These are phyloP conservation scores for Mortierella sp. DNA, from an alignment of 371 early-diverging fungal species.

Conservation along the genomic window DNA sequence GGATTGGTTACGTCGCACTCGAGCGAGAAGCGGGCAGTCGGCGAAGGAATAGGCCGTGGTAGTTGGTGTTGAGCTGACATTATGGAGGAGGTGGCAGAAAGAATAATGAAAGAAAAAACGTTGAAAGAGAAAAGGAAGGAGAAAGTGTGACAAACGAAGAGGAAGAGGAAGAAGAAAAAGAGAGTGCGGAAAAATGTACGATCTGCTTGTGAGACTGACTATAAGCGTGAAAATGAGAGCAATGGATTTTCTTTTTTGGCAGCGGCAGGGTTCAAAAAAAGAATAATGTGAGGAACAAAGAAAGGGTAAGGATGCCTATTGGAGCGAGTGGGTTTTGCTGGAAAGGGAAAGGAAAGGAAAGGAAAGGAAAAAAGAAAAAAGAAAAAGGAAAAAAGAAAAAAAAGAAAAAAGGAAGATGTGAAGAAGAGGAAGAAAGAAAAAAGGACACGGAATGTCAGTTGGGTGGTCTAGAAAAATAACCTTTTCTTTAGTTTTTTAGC, in stretches of 20 bases:
- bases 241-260: too few species aligned
- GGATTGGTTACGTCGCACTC: background rate
- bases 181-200: background rate
- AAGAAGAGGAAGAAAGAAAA: background rate
- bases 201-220: background rate
- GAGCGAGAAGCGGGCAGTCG: background rate
- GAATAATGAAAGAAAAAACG: background rate
- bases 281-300: too few species aligned
- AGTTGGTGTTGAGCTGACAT: background rate
- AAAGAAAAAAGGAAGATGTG: background rate
- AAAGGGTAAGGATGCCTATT: too few species aligned
- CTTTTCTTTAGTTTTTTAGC: background rate
- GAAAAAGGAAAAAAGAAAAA: background rate
- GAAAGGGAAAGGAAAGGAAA: background rate
- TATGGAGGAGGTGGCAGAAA: background rate
- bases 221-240: background rate
- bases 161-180: background rate
- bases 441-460: background rate
- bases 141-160: background rate
- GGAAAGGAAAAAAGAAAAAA: background rate
- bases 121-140: background rate
- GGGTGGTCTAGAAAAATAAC: conserved; percentile 1
- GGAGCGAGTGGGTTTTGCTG: too few species aligned
- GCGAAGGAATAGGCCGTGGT: background rate
- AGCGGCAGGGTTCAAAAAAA: too few species aligned